Evolutionary conservation across 768 basidiomycete genomes (phyloP), one percentile per base, ranked within the genome.

Genomic region (Lactarius sp.): DNA sequence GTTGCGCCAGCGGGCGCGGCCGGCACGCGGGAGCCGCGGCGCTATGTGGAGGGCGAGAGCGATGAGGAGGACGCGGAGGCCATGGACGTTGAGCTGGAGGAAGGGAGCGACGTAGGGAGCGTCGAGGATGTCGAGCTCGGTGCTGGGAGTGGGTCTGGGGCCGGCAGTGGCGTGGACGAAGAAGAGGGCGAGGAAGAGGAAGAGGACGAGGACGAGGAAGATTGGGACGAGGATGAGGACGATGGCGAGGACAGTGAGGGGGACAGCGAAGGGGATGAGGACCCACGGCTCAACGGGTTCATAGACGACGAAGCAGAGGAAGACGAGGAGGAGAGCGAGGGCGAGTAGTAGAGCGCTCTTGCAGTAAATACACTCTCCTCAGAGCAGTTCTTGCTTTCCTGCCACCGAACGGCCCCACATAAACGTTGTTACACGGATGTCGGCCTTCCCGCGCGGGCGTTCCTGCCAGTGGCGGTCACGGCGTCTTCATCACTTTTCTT

Each of bases 1-100:
- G 74, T 27, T 27, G 27, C 49, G 73, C 71, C 73, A 56, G 78
- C 79, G 68, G 73, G 60, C 53, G 68, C 60, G 9, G 67, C 68
- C 37, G 66, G 76, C 70, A 73, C 81, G 54, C 36, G 46, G 27
- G 65, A 67, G 65, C 61, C 65, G 52, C 75, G 73, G 63, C 75
- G 79, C 63, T 92, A 91, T 69, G 84, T 88, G 31, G 90, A 94
- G 75, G 92, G 94, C 1, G 88, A 92, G 70, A 88, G 87, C 58
- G 87, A 84, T 37, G 84, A 83, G 55, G 84, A 87, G 58, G 83
- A 82, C 82, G 82, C 80, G 34, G 81, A 76, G 52, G 53, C 33
- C 6, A 59, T 68, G 67, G 73, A 74, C 39, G 79, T 81, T 73
- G 84, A 85, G 55, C 81, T 87, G 37, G 85, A 80, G 69, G 77